These are phyloP conservation scores for Graphilbum sp. DNA, from an alignment of 2,329 filamentous ascomycete genomes.

Conservation along the genomic window DNA sequence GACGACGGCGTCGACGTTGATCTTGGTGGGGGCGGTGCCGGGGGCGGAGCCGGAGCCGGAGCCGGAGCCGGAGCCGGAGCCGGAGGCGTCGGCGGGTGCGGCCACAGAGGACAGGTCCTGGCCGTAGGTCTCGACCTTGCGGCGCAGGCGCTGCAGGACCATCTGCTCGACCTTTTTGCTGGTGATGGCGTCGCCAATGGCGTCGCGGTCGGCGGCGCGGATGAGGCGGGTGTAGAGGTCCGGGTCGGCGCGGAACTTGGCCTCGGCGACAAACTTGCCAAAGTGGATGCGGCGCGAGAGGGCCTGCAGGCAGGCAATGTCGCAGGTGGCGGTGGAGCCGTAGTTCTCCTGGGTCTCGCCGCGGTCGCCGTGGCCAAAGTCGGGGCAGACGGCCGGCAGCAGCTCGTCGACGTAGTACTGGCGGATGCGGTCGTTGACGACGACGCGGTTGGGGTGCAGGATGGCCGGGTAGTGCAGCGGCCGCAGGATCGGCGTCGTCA, in stretches of 20 bases:
- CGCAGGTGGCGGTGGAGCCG: constrained; percentile 77
- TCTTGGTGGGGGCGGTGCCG: constrained; percentile 46
- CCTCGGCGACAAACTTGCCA: constrained; percentile 95
- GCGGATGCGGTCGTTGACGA: constrained; percentile 80
- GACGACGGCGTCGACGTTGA: constrained; percentile 82
- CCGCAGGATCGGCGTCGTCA: constrained; percentile 70
- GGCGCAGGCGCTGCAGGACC: constrained; percentile 67
- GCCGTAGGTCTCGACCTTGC: constrained; percentile 90
- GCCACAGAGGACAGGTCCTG: constrained; percentile 57
- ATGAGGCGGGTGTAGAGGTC: constrained; percentile 73
- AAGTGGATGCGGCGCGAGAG: constrained; percentile 87
- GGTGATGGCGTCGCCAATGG: constrained; percentile 81
- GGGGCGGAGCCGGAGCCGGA: constrained; percentile 31
- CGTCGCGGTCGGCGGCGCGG: constrained; percentile 59
- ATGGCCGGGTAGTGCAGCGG: constrained; percentile 78
- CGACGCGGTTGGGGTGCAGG: constrained; percentile 75
- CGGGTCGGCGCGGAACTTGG: constrained; percentile 74
- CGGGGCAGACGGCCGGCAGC: constrained; percentile 67
- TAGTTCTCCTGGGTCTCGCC: constrained; percentile 89
- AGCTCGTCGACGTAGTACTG: constrained; percentile 68
- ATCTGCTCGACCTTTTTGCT: constrained; percentile 78
- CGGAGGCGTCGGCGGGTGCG: constrained; percentile 31
- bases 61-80: constrained; percentile 28
- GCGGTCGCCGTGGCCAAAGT: constrained; percentile 61
- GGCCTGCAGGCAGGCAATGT: constrained; percentile 80